A percentile compares a stretch with the other conserved stretches of the same genome.
phyloP scores from a whole-genome alignment of 2,329 filamentous ascomycete genomes.

The Keithomyces neogunnii region DNA sequence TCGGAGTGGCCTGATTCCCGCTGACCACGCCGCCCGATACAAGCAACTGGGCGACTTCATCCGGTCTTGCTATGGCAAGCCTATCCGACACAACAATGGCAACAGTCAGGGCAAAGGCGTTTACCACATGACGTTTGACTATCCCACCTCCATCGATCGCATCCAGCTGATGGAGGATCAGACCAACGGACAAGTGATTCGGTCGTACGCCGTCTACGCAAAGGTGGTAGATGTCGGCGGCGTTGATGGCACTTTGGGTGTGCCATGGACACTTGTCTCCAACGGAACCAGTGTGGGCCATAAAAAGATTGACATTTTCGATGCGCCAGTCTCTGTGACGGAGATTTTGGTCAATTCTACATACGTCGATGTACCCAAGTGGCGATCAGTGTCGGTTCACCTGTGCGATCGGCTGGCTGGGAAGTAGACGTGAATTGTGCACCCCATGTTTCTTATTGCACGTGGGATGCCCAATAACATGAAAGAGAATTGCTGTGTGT shows the following conservation, averaged over 20 bases:
- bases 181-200: slow-evolving; percentile 15
- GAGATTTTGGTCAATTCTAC: slow-evolving; percentile 15
- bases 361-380: slow-evolving; percentile 15
- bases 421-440: not conserved
- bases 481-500: too few relatives aligned
- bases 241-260: slow-evolving; percentile 6
- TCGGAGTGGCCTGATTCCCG: slow-evolving; percentile 15
- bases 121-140: slow-evolving; percentile 7
- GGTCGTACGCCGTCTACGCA: slow-evolving; percentile 14
- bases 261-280: slow-evolving; percentile 13
- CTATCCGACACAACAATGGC: not conserved
- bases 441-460: too few relatives aligned
- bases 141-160: slow-evolving; percentile 13
- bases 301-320: slow-evolving; percentile 17
- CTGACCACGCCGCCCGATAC: slow-evolving; percentile 14
- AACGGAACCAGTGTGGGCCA: slow-evolving; percentile 17
- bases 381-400: slow-evolving; percentile 14
- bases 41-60: slow-evolving; percentile 17
- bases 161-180: slow-evolving; percentile 19
- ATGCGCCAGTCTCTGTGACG: slow-evolving; percentile 10
- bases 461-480: too few relatives aligned
- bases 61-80: slow-evolving; percentile 2
- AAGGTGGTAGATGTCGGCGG: slow-evolving; percentile 2
- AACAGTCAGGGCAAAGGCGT: not conserved
- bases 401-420: slow-evolving; percentile 10